Evolutionary conservation across 2,329 filamentous ascomycete genomes (phyloP), one percentile per base, ranked within the genome.

Genomic region (Thermomyces lanuginosus): DNA sequence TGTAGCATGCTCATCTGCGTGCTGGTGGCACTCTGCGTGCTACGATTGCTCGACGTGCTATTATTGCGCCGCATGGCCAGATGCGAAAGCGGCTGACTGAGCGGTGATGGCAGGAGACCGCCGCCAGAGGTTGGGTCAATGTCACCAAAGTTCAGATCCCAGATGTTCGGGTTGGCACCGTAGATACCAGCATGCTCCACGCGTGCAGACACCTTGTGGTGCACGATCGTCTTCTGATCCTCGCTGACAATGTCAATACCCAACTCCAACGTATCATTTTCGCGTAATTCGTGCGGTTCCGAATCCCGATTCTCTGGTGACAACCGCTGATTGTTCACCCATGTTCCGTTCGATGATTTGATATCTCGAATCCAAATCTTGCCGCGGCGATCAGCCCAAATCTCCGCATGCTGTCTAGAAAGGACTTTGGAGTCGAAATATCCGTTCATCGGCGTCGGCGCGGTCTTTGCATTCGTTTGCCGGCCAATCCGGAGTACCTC

Each of bases 171-270:
- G 7, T 75, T 68, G 4, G 41, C 41, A 22, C 68, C 74, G 36
- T 84, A 69, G 37, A 86, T 76, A 5, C 89, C 89, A 20, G 89
- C 83, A 56, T 93, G 82, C 51, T 98, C 89, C 30, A 98, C 83
- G 49, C 91, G 91, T 30, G 89, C 84, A 11, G 86, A 84, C 24
- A 98, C 89, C 49, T 98, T 98, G 60, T 95, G 89, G 48, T 98
- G 89, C 8, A 98, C 84, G 15, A 98, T 83, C 0, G 84, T 93
- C 58, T 92, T 95, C 51, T 95, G 86, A 49, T 98, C 89, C 51
- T 98, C 89, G 53, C 82, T 92, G 27, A 98, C 86, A 45, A 98
- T 98, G 48, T 98, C 89, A 43, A 98, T 98, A 30, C 89, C 89
- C 18, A 98, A 66, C 48, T 98, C 89, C 28, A 98, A 61, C 36